Evolutionary conservation across 345 rosid genomes (phyloP).

Genomic region (Gossypium stocksii): DNA sequence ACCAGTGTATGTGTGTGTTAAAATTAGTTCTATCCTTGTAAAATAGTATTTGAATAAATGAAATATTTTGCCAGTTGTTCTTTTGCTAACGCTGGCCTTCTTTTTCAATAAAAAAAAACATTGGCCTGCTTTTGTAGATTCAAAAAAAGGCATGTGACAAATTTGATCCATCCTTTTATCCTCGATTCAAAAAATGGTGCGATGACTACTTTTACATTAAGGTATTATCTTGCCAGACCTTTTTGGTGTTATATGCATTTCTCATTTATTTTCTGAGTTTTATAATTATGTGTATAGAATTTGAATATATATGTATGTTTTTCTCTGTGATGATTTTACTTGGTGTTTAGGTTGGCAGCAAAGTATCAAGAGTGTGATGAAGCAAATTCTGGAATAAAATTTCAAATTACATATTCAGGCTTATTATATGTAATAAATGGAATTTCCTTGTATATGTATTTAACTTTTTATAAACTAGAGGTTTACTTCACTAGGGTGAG

Average conservation of each 20-base stretch:
- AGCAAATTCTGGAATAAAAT: not conserved
- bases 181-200: constrained; percentile 94
- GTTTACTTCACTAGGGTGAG: not conserved
- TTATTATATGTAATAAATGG: not conserved
- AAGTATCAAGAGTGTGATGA: not conserved
- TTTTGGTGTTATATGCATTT: not conserved
- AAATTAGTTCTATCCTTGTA: not conserved
- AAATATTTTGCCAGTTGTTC: not conserved
- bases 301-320: not conserved
- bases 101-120: not conserved
- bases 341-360: not conserved
- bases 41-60: not conserved
- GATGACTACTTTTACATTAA: constrained; percentile 90
- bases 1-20: not conserved
- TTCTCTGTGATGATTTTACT: not conserved
- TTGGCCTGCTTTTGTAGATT: constrained; percentile 36
- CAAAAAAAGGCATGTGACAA: constrained; percentile 86
- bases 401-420: not conserved
- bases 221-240: constrained; percentile 35
- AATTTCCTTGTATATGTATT: not conserved
- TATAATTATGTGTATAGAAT: not conserved
- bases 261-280: not conserved
- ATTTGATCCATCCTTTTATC: constrained; percentile 81
- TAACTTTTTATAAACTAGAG: not conserved
- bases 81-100: constrained; percentile 3